Conservation (phyloP, 495 filamentous ascomycete genomes). For the Pseudomonodictys pantanalensis region DNA sequence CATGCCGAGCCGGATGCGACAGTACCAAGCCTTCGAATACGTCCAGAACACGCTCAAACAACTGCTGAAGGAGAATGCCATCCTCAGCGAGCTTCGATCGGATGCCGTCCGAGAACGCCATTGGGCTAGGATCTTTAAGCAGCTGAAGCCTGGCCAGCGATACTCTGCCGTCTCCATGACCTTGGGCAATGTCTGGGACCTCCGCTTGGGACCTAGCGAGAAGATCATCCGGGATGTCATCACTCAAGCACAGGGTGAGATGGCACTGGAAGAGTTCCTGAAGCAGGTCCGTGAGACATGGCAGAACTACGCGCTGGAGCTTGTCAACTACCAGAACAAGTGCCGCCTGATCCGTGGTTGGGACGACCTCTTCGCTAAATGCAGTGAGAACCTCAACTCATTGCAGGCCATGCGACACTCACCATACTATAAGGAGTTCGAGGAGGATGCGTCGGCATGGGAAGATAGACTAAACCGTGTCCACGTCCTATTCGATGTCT, state of each 20-base stretch:
- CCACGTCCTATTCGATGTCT: constrained; percentile 96
- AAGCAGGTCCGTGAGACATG: constrained; percentile 95
- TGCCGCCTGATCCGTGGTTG: constrained; percentile 95
- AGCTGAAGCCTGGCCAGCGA: constrained; percentile 81
- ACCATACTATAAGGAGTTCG: constrained; percentile 97
- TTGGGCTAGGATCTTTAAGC: constrained; percentile 96
- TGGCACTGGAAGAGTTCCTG: constrained; percentile 97
- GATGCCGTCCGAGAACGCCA: constrained; percentile 94
- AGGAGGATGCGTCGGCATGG: constrained; percentile 93
- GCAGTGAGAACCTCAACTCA: constrained; percentile 95
- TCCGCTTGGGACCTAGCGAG: constrained; percentile 84
- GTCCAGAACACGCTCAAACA: constrained; percentile 87
- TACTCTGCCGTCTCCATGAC: constrained; percentile 92
- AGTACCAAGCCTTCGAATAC: constrained; percentile 98
- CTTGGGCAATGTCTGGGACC: constrained; percentile 95
- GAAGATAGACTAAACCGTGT: constrained; percentile 97
- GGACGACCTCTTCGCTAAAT: constrained; percentile 97
- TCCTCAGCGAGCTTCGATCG: constrained; percentile 89
- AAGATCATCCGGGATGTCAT: constrained; percentile 86
- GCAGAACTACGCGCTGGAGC: constrained; percentile 88
- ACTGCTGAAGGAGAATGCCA: constrained; percentile 80
- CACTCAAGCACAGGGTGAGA: constrained; percentile 92
- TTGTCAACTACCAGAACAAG: constrained; percentile 96
- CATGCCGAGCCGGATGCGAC: constrained; percentile 98
- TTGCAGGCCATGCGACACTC: constrained; percentile 98